phyloP scores from a whole-genome alignment of 1,284 basidiomycete species.

The Apiotrichum montevideense region DNA sequence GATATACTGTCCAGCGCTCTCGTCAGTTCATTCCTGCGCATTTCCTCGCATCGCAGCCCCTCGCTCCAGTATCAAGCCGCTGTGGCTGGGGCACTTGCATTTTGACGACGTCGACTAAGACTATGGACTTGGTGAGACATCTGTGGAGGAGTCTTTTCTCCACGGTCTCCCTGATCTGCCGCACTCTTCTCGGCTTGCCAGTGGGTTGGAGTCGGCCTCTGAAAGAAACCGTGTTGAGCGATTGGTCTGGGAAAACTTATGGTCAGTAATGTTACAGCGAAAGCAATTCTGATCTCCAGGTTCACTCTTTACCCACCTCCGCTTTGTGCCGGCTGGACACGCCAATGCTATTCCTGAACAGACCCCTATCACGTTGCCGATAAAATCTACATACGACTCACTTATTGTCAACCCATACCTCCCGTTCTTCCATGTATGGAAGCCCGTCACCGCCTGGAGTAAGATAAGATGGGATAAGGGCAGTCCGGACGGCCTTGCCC shows the following conservation, averaged over 20 bases:
- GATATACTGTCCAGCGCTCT: slow-evolving; percentile 73
- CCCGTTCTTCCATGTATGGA: slow-evolving; percentile 87
- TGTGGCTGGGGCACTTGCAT: too few relatives aligned
- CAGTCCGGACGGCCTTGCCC: slow-evolving; percentile 40
- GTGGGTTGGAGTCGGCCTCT: not conserved
- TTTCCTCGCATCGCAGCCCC: slow-evolving; percentile 14
- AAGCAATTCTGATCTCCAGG: slow-evolving; percentile 46
- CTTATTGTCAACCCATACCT: slow-evolving; percentile 59
- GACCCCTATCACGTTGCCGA: slow-evolving; percentile 1
- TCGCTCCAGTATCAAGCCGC: too few relatives aligned
- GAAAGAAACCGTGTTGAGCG: not conserved
- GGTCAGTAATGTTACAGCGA: slow-evolving; percentile 13
- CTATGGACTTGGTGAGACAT: not conserved
- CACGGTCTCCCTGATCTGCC: not conserved
- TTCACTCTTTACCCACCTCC: slow-evolving; percentile 63
- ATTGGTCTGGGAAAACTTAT: slow-evolving; percentile 23
- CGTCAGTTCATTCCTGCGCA: slow-evolving; percentile 37
- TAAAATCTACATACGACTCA: slow-evolving; percentile 12
- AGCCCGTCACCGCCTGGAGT: slow-evolving; percentile 68
- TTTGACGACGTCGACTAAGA: not conserved
- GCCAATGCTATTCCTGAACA: slow-evolving; percentile 14
- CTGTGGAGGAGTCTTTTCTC: not conserved
- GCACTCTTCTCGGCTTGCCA: slow-evolving; percentile 10
- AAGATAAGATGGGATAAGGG: slow-evolving; percentile 44
- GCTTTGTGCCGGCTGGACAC: slow-evolving; percentile 66